Base-by-base conservation (phyloP, 2,329 filamentous ascomycete species). In the Microascus cirrosus region DNA sequence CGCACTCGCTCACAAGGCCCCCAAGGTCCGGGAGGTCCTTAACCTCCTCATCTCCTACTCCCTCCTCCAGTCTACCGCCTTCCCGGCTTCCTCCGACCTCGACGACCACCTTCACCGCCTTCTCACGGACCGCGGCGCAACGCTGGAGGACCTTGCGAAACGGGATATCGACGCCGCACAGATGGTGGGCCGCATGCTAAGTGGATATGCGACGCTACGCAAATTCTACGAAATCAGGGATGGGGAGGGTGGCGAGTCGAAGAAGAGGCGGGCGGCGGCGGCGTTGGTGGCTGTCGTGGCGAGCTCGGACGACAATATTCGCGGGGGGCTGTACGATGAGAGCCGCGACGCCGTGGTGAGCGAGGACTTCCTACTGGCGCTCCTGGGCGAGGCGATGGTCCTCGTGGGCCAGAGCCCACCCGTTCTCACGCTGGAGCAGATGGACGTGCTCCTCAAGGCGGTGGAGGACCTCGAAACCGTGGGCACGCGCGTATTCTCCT, bases 201-300 rank as follows among this genome's bases (percentile, higher is more conserved):
- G 89, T 68, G 93, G 93, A 24, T 97, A 97, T 66, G 93, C 92
- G 24, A 95, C 91, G 0, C 77, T 97, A 22, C 87, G 93, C 39
- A 87, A 86, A 63, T 96, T 93, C 74, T 97, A 95, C 70, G 87
- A 92, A 61, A 80, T 92, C n/a, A 84, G 93, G 54, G 93, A 97
- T 66, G 59, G 13, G 74, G 60, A 79, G 84, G 0, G 73, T 85
- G 24, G 77, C 81, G 13, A n/a, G 20, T 22, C 45, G 45, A 77
- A 86, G 22, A 87, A 85, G 63, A 82, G 83, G 58, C 83, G 87
- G 62, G 79, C 92, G 5, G 89, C 87, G 0, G 78, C 82, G 51
- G 86, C 90, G 1, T 76, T 97, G 55, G 78, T 90, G 51, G 87
- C 90, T n/a, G 86, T 95, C 59, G 88, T 96, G 64, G 83, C 86